Base-by-base conservation (phyloP, 2,329 filamentous ascomycete genomes). In the Xylaria sp. region DNA sequence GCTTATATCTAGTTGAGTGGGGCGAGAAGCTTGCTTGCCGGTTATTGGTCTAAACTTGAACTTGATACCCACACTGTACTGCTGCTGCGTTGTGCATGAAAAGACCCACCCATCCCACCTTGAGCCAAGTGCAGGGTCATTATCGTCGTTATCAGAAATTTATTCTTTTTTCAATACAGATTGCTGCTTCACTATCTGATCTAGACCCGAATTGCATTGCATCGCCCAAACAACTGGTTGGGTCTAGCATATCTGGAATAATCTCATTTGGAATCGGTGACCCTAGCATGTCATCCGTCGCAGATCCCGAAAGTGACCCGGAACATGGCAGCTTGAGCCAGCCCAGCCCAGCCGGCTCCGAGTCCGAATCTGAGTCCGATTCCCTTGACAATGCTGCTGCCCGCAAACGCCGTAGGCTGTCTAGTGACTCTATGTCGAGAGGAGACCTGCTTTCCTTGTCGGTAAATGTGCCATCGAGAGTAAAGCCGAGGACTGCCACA, bases 391-490 rank as follows among this genome's bases (percentile, higher is more conserved):
- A 75, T 65, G 69, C 69, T 57, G 71, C 72, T 47, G 77, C 79
- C 60, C 78, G 80, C 49, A 81, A 81, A 70, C 79, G 73, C 61
- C 76, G 75, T 36, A 77, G 69, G 64, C 60, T 77, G 17, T 75
- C 75, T 10, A 71, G 69, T 51, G 60, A 53, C n/a, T 70, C 75
- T 44, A 73, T 79, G 44, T 75, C 81, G 13, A 58, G 22, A 47
- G 77, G 77, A 5, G 76, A 77, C 22, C 75, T 81, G 10, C 75
- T 80, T 60, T 66, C 82, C 0, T 79, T 82, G 13, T 81, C 82
- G 11, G 81, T 86, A 61, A 79, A 82, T 65, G 85, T 81, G 4
- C 86, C 86, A 2, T 88, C 86, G 4, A 82, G 86, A 64, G 80
- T 89, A 66, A 86, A 81, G 70, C 79, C 80, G 69, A 82, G 78